These are phyloP conservation scores for Cryptosporidium ubiquitum DNA, from an alignment of 169 alveolate genomes.

Conservation along the genomic window DNA sequence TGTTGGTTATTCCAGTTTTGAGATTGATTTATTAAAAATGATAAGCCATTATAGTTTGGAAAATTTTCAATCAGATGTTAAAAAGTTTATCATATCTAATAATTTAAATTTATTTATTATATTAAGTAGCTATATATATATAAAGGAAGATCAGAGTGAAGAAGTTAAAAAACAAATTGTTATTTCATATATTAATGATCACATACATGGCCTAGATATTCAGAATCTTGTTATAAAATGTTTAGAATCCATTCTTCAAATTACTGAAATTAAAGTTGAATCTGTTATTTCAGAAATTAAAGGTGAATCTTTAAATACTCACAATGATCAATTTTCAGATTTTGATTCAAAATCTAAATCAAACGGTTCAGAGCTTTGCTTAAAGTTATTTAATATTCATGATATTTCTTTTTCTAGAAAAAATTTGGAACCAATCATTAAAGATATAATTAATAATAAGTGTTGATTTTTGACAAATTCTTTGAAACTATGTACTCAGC, in stretches of 20 bases:
- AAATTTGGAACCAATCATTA: slow-evolving; percentile 29
- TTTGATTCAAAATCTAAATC: neutral
- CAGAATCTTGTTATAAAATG: neutral
- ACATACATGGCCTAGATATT: neutral
- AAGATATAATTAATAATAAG: slow-evolving; percentile 6
- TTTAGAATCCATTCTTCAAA: neutral
- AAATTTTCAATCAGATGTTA: neutral
- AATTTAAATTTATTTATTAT: slow-evolving; percentile 14
- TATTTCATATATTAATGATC: neutral
- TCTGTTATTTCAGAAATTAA: neutral
- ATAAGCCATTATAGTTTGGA: slow-evolving; percentile 1
- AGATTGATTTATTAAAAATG: slow-evolving; percentile 4
- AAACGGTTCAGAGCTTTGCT: neutral
- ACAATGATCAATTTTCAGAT: neutral
- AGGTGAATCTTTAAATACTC: neutral
- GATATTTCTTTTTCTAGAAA: slow-evolving; percentile 29
- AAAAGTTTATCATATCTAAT: neutral
- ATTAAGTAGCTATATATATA: slow-evolving; percentile 10
- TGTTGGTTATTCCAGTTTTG: slow-evolving; percentile 70
- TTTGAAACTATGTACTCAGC: slow-evolving; percentile 45
- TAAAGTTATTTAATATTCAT: neutral
- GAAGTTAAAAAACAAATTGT: neutral
- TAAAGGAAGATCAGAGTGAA: neutral
- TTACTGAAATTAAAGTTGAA: neutral
- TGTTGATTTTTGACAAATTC: slow-evolving; percentile 23